phyloP scores from a whole-genome alignment of 805 yeast species.

The Scheffersomyces amazonensis region DNA sequence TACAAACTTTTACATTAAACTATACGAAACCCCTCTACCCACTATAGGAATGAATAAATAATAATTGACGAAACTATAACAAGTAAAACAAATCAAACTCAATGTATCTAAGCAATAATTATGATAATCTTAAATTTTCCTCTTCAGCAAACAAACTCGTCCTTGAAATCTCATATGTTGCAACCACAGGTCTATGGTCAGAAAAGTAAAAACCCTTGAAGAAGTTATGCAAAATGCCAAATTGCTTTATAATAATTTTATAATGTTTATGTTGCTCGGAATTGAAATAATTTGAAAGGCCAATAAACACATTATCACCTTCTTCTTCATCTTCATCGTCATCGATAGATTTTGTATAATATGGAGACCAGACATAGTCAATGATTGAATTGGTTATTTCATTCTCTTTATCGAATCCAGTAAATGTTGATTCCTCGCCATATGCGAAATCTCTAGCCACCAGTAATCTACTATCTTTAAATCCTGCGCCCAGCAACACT shows the following conservation, averaged over 20 bases:
- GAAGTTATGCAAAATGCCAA: conserved; percentile 37
- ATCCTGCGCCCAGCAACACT: conserved; percentile 33
- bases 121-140: no score
- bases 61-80: no score
- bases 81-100: no score
- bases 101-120: no score
- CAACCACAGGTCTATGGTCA: conserved; percentile 40
- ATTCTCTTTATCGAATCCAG: conserved; percentile 42
- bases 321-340: conserved; percentile 6
- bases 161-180: conserved; percentile 9
- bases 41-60: no score
- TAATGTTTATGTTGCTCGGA: conserved; percentile 14
- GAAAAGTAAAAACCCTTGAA: conserved; percentile 32
- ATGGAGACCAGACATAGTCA: conserved; percentile 46
- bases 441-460: conserved; percentile 26
- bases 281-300: conserved; percentile 8
- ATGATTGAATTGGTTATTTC: conserved; percentile 28
- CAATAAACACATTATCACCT: conserved; percentile 6
- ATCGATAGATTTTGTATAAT: conserved; percentile 11
- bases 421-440: conserved; percentile 45
- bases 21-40: no score
- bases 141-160: conserved; percentile 1
- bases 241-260: conserved; percentile 28
- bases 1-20: no score
- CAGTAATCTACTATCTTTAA: conserved; percentile 36